Conservation (phyloP, 805 yeast genomes). For the Wickerhamiella kazuoi region DNA sequence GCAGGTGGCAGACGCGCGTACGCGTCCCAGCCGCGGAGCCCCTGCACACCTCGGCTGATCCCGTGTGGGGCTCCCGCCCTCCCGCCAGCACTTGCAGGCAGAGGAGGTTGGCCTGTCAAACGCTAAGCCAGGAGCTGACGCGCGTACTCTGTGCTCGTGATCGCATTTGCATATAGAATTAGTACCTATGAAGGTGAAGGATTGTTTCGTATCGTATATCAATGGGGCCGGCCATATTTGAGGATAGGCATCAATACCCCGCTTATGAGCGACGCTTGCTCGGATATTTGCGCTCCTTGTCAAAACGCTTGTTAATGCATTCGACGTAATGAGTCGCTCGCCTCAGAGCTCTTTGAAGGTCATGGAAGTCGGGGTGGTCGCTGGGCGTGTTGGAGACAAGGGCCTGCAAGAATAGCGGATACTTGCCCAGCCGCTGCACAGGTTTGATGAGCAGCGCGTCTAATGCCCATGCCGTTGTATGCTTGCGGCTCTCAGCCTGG, state of each 20-base stretch:
- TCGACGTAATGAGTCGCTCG: slow-evolving; percentile 10
- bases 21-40: too few species aligned
- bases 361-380: slow-evolving; percentile 32
- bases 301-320: slow-evolving; percentile 9
- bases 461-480: slow-evolving; percentile 25
- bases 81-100: not conserved
- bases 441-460: slow-evolving; percentile 28
- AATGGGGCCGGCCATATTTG: too few species aligned
- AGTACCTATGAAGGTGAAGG: not conserved
- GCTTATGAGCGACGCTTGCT: not conserved
- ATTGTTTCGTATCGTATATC: not conserved
- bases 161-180: too few species aligned
- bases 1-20: too few species aligned
- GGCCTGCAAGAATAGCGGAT: slow-evolving; percentile 24
- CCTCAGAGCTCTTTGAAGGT: slow-evolving; percentile 11
- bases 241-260: too few species aligned
- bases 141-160: too few species aligned
- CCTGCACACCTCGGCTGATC: not conserved
- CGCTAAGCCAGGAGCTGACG: too few species aligned
- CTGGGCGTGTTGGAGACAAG: slow-evolving; percentile 18
- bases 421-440: slow-evolving; percentile 28
- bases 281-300: not conserved
- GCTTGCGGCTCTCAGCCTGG: not conserved
- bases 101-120: too few species aligned
- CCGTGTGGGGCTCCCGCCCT: not conserved